Base-by-base conservation (phyloP, 306 rosid species). In the Malus fusca region DNA sequence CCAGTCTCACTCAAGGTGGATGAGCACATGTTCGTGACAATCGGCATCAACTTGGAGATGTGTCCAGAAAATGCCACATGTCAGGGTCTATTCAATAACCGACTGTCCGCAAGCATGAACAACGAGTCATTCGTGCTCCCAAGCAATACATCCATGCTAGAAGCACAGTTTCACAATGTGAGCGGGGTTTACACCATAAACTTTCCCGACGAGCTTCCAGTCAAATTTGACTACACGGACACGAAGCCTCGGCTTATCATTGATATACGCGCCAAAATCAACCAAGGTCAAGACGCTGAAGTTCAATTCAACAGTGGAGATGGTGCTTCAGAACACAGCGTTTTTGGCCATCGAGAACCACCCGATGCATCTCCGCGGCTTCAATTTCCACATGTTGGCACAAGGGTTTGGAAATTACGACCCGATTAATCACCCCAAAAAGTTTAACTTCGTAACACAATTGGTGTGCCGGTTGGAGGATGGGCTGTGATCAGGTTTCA, bases 391-490 rank as follows among this genome's bases (percentile, higher is more conserved):
- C 18, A 86, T 90, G 7, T 42, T 92, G 72, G 97, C 91, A 7
- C 91, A 90, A 69, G 96, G 94, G 5, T 90, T 92, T 68, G 91
- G 93, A 4, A 55, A 87, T 18, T 90, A 80, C 56, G 83, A 90
- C 66, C 15, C 85, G 0, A 23, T 52, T 0, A 72, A 13, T 11
- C 92, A 83, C 52, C 28, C 66, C 6, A 21, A 56, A 3, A 85
- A 75, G 18, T 87, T 88, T 31, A 92, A 92, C 53, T 30, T 90
- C 82, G 92, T 19, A 92, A 92, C 77, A 90, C 97, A 2, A 71
- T 92, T 40, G 77, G 90, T 8, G 94, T 90, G 43, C 94, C 94
- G 0, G 60, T 60, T 0, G 96, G 92, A 48, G 96, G 94, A 3
- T 92, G 96, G 98, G 80, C 87, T 3, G 88, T 78, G 1, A 75